Evolutionary conservation across 306 rosid genomes (phyloP), one percentile per base, ranked within the genome.

Genomic region (Pterocarpus macrocarpus): DNA sequence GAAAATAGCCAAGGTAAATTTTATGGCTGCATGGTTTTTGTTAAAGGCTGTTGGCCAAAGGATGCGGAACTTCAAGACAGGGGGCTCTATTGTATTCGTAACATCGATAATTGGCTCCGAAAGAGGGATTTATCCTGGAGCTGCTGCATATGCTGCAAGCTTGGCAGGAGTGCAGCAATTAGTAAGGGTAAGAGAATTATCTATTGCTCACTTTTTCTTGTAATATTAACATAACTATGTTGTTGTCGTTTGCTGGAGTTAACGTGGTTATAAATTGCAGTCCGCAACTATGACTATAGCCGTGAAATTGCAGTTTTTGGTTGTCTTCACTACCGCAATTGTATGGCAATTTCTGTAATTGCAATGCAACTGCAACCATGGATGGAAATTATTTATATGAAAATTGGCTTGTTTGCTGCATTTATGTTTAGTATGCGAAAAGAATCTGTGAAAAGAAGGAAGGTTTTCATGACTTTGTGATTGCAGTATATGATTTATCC

Each of bases 91-190:
- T 36, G 63, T 95, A 45, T 81, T 93, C 39, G 7, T 93, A 57
- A 89, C 97, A 14, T 84, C 97, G 3, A 83, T 95, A 1, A 41
- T 75, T 38, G 99, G 99, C 63, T 80, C 89, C 12, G 91, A 90
- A 76, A 90, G 99, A 78, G 97, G 97, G 28, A 58, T 95, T 63
- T 87, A 95, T 83, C 88, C 86, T 0, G 97, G 99, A 43, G 91
- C 92, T 76, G 92, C 95, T 16, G 92, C 94, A 3, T 91, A 84
- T 74, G 94, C 90, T 69, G 86, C 95, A 4, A 81, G 87, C 74
- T 73, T 84, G 32, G 99, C 95, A 3, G 97, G 88, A 36, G 65
- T 93, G 43, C 94, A 90, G 82, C 97, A 95, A 75, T 81, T 95
- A 82, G 97, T 78, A 32, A 82, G 97, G 91, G 98, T 94, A 86